Base-by-base conservation (phyloP, 2,329 filamentous ascomycete species). In the Fusarium xyrophilum region DNA sequence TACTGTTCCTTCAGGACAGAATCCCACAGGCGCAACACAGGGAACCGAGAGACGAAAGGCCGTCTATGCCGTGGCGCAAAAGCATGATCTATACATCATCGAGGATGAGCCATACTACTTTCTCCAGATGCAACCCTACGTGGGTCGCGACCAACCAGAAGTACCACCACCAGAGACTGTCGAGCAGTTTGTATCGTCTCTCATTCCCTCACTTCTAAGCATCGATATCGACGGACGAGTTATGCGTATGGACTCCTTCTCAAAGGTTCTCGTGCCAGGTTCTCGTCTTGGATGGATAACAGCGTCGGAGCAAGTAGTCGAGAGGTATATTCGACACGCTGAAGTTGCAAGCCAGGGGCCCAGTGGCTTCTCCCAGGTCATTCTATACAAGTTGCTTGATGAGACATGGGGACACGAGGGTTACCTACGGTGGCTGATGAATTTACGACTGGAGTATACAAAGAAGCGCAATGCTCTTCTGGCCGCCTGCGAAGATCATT, bases 51-150 rank as follows among this genome's bases (percentile, higher is more conserved):
- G 94, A 59, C 84, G 93, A 55, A 83, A 84, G 68, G 91, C 88
- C 25, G 84, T 97, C 46, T 97, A 97, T 79, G 83, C 83, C 36
- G 85, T 97, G 17, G 91, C 90, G 33, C 90, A 91, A 76, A 93
- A 93, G 80, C 93, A 97, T 78, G 92, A 97, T 75, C 75, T 97
- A 40, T 91, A 88, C 81, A 94, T 97, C 75, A 82, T 97, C 71
- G 94, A 97, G 81, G 94, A 97, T 76, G 94, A 97, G 77, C 94
- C 94, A 3, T 97, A 97, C 81, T 97, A 96, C 80, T 97, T 95
- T 81, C 84, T 97, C 36, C 94, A 97, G 79, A 92, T 93, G 91
- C 88, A 92, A 72, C 88, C 90, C 0, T 95, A 93, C 79, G 84
- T 84, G 3, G 84, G 86, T 17, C 80, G 83, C 33, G 78, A 84